Percentiles rank a stretch among this genome's conserved stretches.
Evolutionary conservation across 2,329 filamentous ascomycete species (phyloP).

Genomic region (Chalaropsis ovoidea): DNA sequence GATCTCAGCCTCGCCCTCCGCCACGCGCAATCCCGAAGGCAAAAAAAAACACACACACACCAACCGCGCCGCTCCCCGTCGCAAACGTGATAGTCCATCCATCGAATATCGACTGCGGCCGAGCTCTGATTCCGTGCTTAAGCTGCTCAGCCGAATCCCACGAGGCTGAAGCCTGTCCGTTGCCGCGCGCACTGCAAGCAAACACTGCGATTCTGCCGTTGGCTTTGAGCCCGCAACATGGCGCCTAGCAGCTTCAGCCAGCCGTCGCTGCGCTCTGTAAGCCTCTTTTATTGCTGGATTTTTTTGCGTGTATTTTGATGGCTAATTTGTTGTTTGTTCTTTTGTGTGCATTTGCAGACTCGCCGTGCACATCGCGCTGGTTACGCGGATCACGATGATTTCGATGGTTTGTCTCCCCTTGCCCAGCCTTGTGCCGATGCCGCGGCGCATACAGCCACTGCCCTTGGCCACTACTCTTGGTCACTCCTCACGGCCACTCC

Average conservation of each 20-base stretch:
- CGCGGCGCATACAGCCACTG: background rate
- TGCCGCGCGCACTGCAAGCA: conserved; percentile 7
- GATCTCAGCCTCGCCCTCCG: too few species aligned
- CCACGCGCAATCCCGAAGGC: too few species aligned
- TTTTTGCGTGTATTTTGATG: background rate
- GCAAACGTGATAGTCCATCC: background rate
- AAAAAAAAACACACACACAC: too few species aligned
- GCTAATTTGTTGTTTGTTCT: background rate
- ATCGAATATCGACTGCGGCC: background rate
- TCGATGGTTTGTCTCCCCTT: conserved; percentile 40
- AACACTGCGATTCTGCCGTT: background rate
- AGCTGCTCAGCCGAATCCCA: background rate
- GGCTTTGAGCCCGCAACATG: background rate
- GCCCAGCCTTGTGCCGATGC: background rate
- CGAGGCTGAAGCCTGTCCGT: background rate
- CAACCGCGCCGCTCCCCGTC: background rate
- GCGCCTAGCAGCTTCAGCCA: conserved; percentile 13
- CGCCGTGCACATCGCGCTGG: conserved; percentile 47
- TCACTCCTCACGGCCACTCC: too few species aligned
- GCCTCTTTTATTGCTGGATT: background rate
- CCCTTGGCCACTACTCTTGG: background rate
- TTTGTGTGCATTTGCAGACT: conserved; percentile 34
- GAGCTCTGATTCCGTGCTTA: background rate
- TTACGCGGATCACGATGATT: conserved; percentile 52
- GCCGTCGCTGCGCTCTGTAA: conserved; percentile 20